Percentiles rank a stretch among this genome's conserved stretches.
These are phyloP conservation scores for Mortierella sp. DNA, from an alignment of 371 early-diverging fungal species.

Conservation along the genomic window DNA sequence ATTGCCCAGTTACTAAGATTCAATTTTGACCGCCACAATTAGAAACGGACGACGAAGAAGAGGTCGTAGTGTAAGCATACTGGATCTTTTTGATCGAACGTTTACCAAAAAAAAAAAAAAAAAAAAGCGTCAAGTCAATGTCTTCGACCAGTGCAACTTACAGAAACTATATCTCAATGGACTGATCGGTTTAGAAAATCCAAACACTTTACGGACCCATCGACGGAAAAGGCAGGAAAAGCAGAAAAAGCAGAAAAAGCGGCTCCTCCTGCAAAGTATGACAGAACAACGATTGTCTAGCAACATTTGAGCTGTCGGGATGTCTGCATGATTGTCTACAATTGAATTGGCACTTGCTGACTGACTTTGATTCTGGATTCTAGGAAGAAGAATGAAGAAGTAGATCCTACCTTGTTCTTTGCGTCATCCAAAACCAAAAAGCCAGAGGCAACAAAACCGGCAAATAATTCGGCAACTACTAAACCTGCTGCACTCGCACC, in stretches of 20 bases:
- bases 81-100: not conserved
- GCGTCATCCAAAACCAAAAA: conserved; percentile 34
- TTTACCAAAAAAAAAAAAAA: too few relatives aligned
- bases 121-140: too few relatives aligned
- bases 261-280: conserved; percentile 18
- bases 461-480: conserved; percentile 1
- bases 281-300: too few relatives aligned
- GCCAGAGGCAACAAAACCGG: not conserved
- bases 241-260: not conserved
- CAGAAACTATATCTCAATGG: too few relatives aligned
- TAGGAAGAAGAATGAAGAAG: conserved; percentile 22
- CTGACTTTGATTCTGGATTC: not conserved
- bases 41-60: too few relatives aligned
- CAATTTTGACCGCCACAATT: too few relatives aligned
- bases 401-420: conserved; percentile 42
- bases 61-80: too few relatives aligned
- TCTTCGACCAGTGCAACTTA: too few relatives aligned
- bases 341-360: too few relatives aligned
- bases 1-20: not conserved
- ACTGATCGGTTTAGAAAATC: conserved; percentile 26
- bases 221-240: conserved; percentile 9
- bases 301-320: too few relatives aligned
- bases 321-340: too few relatives aligned
- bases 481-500: not conserved
- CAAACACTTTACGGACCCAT: conserved; percentile 27